Percentiles rank a stretch among this genome's conserved stretches.
Conservation (phyloP, 495 filamentous ascomycete genomes). For the Elasticomyces elasticus region DNA sequence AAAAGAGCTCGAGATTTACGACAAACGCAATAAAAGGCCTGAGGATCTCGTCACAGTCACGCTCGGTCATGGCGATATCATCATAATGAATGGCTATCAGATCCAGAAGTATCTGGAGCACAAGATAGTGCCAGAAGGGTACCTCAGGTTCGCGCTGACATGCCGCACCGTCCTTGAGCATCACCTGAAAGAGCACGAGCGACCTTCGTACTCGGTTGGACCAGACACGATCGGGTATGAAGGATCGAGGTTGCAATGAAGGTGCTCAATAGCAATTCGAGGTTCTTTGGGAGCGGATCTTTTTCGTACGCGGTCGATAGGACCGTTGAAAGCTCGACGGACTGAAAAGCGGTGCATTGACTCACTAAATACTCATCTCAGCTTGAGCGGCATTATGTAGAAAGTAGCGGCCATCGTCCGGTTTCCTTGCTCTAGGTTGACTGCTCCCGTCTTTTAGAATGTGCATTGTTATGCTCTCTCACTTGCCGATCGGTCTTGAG, state of each 20-base stretch:
- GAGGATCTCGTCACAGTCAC: conserved; percentile 28
- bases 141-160: conserved; percentile 58
- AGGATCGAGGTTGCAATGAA: background rate
- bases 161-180: conserved; percentile 43
- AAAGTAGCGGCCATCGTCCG: too few species aligned
- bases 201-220: conserved; percentile 23
- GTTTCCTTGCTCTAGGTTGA: too few species aligned
- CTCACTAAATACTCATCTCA: too few species aligned
- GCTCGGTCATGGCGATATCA: conserved; percentile 67
- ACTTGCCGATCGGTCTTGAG: too few species aligned
- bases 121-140: conserved; percentile 44
- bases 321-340: too few species aligned
- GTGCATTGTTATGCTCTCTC: too few species aligned
- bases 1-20: conserved; percentile 24
- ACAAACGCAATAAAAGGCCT: conserved; percentile 24
- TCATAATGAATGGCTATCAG: conserved; percentile 67
- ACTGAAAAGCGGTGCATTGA: too few species aligned
- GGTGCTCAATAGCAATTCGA: background rate
- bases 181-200: conserved; percentile 31
- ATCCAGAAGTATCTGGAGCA: conserved; percentile 75
- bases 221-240: conserved; percentile 16
- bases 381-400: too few species aligned
- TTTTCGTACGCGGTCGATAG: too few species aligned
- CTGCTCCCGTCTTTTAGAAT: too few species aligned
- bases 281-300: background rate